A percentile compares a stretch with the other conserved stretches of the same genome.
Conservation (phyloP, 495 filamentous ascomycete genomes). For the Talaromyces ruber region DNA sequence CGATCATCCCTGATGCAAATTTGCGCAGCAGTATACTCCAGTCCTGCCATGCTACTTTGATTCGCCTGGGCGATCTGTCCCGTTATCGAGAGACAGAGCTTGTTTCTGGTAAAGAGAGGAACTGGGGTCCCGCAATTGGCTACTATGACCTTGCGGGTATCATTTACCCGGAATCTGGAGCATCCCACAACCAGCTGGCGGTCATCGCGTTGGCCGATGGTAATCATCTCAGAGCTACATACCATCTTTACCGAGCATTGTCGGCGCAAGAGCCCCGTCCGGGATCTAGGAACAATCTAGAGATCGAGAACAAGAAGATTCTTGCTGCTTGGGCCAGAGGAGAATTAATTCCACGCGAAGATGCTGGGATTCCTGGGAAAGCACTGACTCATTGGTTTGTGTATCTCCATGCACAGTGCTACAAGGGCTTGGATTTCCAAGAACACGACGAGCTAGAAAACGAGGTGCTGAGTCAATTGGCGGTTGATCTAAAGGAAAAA, state of each 20-base stretch:
- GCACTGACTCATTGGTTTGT: constrained; percentile 74
- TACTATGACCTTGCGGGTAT: constrained; percentile 79
- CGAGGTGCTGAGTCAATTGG: constrained; percentile 71
- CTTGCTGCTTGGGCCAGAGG: constrained; percentile 49
- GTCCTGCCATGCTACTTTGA: constrained; percentile 76
- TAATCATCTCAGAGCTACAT: constrained; percentile 73
- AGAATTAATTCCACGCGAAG: constrained; percentile 45
- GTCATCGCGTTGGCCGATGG: constrained; percentile 69
- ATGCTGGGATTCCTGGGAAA: constrained; percentile 40
- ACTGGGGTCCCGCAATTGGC: constrained; percentile 71
- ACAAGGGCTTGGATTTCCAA: constrained; percentile 58
- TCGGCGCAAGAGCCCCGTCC: constrained; percentile 65
- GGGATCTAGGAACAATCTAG: constrained; percentile 63
- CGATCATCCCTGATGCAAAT: constrained; percentile 33
- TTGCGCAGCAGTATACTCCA: constrained; percentile 49
- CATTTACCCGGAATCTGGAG: constrained; percentile 69
- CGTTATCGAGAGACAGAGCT: constrained; percentile 76
- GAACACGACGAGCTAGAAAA: constrained; percentile 79
- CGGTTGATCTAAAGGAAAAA: constrained; percentile 62
- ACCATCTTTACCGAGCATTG: constrained; percentile 80
- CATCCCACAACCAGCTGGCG: constrained; percentile 80
- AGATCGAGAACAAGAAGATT: constrained; percentile 71
- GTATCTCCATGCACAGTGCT: constrained; percentile 78
- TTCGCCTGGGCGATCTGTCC: constrained; percentile 83
- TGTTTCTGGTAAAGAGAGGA: constrained; percentile 48